Base-by-base conservation (phyloP, 805 yeast genomes). In the Yamadazyma akitaensis region DNA sequence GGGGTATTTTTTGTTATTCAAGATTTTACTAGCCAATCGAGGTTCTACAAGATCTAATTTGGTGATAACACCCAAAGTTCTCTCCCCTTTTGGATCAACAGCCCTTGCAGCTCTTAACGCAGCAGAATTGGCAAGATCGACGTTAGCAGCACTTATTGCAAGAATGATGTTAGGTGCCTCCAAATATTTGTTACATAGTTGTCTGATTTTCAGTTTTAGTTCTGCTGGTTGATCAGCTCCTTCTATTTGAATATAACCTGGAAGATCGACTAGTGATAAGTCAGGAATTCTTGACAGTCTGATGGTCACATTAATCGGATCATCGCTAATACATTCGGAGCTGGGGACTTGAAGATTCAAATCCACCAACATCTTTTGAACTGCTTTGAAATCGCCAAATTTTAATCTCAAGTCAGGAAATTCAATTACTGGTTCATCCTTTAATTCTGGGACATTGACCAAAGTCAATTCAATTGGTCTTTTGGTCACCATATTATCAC, bases 91-190 rank as follows among this genome's bases (percentile, higher is more conserved):
- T 14, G 99, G 99, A 63, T 94, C 99, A 0, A 94, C 91, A 13
- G 74, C 50, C 53, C 91, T 84, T 6, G 96, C 85, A 0, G 99
- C 97, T 47, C 96, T 74, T 48, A 94, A 76, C 0, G 99, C 98
- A 1, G 97, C 80, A 28, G 97, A 89, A 64, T 94, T 94, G 0
- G 99, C 99, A 57, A 94, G 72, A 71, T 94, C 99, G 2, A 94
- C 99, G 66, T 94, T 98, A 0, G 99, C 99, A 0, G 99, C 89
- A 10, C 96, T 88, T 21, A 95, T 94, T 0, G 99, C 99, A 56
- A 94, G 73, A 35, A 94, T 94, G 43, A 94, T 88, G 60, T 94
- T 94, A 18, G 99, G 99, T 13, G 85, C 84, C 58, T 86, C 88
- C 50, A 94, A 75, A 60, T 94, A 94, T 61, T 81, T 81, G 54